A percentile compares a stretch with the other conserved stretches of the same genome.
Evolutionary conservation across 495 filamentous ascomycete genomes (phyloP).

Genomic region (Penicillium subrubescens): DNA sequence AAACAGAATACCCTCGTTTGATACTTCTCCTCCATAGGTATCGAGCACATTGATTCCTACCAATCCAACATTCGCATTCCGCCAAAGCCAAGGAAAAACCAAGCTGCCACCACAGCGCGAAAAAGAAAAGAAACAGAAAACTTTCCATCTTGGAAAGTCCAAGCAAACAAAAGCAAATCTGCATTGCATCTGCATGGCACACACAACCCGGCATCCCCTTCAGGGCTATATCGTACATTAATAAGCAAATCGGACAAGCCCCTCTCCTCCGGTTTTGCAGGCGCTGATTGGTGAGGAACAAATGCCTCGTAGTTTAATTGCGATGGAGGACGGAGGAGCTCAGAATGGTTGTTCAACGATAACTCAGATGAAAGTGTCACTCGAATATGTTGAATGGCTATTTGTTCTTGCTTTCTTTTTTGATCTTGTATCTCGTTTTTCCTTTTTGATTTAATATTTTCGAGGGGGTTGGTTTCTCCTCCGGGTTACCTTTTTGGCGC

Average conservation of each 20-base stretch:
- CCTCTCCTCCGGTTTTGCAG: neutral
- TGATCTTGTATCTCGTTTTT: neutral
- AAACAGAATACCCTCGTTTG: neutral
- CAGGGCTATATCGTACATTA: neutral
- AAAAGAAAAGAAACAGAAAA: neutral
- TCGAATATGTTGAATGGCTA: neutral
- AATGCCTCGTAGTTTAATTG: conserved; percentile 27
- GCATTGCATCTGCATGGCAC: neutral
- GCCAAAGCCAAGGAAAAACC: neutral
- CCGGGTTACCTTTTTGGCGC: conserved; percentile 4
- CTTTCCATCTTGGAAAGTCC: neutral
- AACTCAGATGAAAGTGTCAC: neutral
- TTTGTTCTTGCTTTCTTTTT: neutral
- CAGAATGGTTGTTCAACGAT: neutral
- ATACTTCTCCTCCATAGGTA: too few relatives aligned
- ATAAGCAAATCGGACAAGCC: neutral
- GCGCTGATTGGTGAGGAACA: conserved; percentile 18
- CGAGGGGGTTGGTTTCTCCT: neutral
- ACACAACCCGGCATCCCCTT: neutral
- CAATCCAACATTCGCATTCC: neutral
- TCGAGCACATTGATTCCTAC: neutral
- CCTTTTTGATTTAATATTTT: neutral
- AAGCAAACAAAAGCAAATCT: neutral
- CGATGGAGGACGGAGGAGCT: neutral
- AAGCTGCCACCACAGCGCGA: neutral